Base-by-base conservation (phyloP, 2,329 filamentous ascomycete species). In the Volutella citrinella region DNA sequence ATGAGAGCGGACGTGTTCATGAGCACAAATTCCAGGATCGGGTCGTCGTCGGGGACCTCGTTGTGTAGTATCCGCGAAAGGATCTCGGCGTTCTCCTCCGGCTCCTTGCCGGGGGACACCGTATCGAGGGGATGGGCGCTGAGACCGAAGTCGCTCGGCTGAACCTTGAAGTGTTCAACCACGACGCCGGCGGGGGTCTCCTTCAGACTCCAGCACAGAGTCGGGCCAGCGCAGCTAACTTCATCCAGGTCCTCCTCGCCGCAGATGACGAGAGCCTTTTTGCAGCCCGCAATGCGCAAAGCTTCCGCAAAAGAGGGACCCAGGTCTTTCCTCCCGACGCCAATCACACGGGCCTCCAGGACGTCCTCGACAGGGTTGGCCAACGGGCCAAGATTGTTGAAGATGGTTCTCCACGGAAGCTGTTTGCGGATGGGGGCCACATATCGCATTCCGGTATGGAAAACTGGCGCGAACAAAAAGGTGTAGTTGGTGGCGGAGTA, bases 201-300 rank as follows among this genome's bases (percentile, higher is more conserved):
- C 34, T 75, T 69, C 34, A 96, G 65, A 64, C 80, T 80, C 93
- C 93, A 98, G 74, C 90, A 95, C 53, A 86, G 81, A 3, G 90
- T 95, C 21, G 74, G 73, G 0, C 93, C 91, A 2, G 91, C 93
- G 50, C 91, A 96, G 51, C 86, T 93, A 42, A 98, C 79, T 67
- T 98, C 93, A 58, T 98, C 93, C 19, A 98, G 78, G 51, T 97
- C 88, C 66, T 97, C 94, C 47, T 86, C 84, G 26, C 93, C 93
- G 56, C 91, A 98, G 13, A 97, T 86, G 15, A 98, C 78, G 63
- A 98, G 69, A 4, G 87, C 90, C 62, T 96, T 97, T 43, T 70
- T 80, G 25, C 80, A 80, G 17, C 90, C 90, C 12, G 79, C 76
- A 48, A 93, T 72, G 21, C 74, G 76, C 32, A 98, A 68, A 0